These are phyloP conservation scores for Millerago galiae DNA, from an alignment of 805 yeast genomes.

Conservation along the genomic window DNA sequence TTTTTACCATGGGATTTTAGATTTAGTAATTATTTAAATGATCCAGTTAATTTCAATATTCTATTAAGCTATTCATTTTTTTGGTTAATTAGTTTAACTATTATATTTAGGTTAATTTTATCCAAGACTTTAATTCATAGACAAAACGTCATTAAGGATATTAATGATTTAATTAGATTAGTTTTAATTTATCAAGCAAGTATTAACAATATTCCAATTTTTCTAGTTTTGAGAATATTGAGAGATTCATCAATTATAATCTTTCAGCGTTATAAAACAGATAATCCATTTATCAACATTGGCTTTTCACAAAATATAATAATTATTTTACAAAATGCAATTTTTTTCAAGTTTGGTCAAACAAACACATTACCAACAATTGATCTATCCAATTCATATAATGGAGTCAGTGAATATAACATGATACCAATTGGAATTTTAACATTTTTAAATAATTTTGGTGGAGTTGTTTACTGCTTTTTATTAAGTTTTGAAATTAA, in stretches of 20 bases:
- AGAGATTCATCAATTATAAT: not conserved
- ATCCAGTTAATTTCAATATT: not conserved
- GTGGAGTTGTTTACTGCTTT: constrained; percentile 63
- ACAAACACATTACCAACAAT: constrained; percentile 90
- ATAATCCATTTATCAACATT: constrained; percentile 1
- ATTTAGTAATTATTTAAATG: constrained; percentile 1
- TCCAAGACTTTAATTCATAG: constrained; percentile 2
- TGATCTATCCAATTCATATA: constrained; percentile 87
- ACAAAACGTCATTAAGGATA: constrained; percentile 28
- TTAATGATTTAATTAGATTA: constrained; percentile 31
- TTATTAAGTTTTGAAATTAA: constrained; percentile 32
- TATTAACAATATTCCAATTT: constrained; percentile 42
- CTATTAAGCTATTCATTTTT: constrained; percentile 22
- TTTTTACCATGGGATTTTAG: constrained; percentile 4
- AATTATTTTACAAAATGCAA: constrained; percentile 60
- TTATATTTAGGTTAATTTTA: constrained; percentile 27
- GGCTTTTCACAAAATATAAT: constrained; percentile 9
- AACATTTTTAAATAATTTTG: constrained; percentile 79
- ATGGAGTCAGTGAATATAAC: constrained; percentile 72
- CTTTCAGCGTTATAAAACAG: not conserved
- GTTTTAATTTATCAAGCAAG: constrained; percentile 46
- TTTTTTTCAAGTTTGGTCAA: constrained; percentile 84
- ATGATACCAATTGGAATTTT: constrained; percentile 66
- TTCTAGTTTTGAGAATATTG: constrained; percentile 31
- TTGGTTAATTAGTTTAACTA: constrained; percentile 25